Evolutionary conservation across 345 rosid species (phyloP).

Genomic region (Citrus australasica): DNA sequence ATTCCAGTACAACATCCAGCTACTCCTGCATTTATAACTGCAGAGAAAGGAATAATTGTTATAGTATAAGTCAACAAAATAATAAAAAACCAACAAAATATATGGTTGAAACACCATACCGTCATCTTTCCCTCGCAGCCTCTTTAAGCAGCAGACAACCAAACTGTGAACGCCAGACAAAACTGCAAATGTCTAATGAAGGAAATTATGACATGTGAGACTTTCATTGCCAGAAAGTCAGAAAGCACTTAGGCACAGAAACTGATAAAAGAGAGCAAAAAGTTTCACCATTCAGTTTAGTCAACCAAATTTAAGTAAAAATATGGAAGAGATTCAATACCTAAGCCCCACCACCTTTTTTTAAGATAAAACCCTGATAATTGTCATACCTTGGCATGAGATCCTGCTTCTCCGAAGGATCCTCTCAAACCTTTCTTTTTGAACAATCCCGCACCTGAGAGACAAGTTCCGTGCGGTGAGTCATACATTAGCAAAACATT

Average conservation of each 20-base stretch:
- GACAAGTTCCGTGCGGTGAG: neutral
- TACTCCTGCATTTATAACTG: conserved; percentile 84
- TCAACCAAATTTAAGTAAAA: neutral
- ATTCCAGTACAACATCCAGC: conserved; percentile 94
- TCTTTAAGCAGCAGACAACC: conserved; percentile 70
- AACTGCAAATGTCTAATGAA: conserved; percentile 59
- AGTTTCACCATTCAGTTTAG: neutral
- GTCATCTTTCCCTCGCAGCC: conserved; percentile 89
- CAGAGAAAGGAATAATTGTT: conserved; percentile 17
- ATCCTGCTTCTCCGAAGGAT: conserved; percentile 76
- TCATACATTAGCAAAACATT: neutral
- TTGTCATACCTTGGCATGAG: conserved; percentile 77
- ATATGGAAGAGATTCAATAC: neutral
- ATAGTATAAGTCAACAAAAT: neutral
- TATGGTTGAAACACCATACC: conserved; percentile 38
- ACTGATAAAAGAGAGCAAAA: neutral
- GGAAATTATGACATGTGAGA: neutral
- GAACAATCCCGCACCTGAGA: conserved; percentile 77
- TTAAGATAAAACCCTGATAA: neutral
- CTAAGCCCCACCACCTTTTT: neutral
- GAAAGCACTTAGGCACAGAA: neutral
- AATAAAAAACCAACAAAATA: neutral
- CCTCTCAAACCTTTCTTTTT: conserved; percentile 80
- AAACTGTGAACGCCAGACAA: conserved; percentile 72
- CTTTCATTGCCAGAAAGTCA: neutral